Percentiles rank a stretch among this genome's conserved stretches.
These are phyloP conservation scores for Kazachstania taianensis DNA, from an alignment of 805 yeast species.

Conservation along the genomic window DNA sequence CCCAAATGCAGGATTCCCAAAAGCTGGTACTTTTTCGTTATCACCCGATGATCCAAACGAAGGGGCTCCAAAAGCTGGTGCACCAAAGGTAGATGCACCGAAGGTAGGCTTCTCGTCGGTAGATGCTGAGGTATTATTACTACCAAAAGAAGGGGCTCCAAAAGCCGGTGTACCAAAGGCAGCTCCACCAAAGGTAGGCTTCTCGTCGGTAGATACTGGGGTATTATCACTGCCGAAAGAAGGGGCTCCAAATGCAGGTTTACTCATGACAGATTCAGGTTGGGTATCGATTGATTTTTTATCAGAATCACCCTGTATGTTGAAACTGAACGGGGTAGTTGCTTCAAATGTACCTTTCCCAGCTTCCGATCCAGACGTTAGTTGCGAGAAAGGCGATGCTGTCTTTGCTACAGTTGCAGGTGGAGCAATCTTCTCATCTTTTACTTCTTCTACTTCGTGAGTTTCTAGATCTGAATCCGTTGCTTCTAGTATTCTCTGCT, in stretches of 20 bases:
- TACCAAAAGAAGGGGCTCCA: constrained; percentile 18
- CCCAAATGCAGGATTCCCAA: constrained; percentile 21
- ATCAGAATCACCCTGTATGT: no score
- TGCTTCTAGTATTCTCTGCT: no score
- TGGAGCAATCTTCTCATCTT: background rate
- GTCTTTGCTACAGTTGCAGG: constrained; percentile 1
- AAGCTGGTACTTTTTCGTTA: constrained; percentile 6
- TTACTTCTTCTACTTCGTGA: no score
- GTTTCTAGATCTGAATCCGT: no score
- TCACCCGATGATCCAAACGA: constrained; percentile 6
- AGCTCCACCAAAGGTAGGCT: no score
- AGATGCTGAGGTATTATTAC: constrained; percentile 8
- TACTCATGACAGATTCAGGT: constrained; percentile 9
- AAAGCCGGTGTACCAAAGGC: constrained; percentile 8
- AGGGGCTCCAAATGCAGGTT: constrained; percentile 9
- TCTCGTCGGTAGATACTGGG: no score
- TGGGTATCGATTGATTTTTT: no score
- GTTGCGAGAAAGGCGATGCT: background rate
- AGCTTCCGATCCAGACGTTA: no score
- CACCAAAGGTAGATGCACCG: constrained; percentile 10
- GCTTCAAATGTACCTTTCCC: no score
- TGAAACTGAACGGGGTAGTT: no score
- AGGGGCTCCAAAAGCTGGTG: constrained; percentile 7
- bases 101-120: no score
- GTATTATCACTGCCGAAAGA: constrained; percentile 16